These are phyloP conservation scores for Globisporangium ultimum DNA, from an alignment of 352 stramenopile genomes.

Conservation along the genomic window DNA sequence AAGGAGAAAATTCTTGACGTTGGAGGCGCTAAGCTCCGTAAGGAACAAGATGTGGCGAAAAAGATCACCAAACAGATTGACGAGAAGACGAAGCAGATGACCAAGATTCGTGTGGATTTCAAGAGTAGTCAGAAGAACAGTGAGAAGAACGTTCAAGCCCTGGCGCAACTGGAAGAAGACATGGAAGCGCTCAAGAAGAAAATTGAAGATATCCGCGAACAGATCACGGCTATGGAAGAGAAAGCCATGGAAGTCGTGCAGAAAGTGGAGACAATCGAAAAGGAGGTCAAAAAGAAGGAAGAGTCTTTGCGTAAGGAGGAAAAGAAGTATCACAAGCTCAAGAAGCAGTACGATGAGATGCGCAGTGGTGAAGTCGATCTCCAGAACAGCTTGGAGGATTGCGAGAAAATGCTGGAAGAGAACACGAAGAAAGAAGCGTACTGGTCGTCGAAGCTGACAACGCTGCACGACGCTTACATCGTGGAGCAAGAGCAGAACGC, in stretches of 20 bases:
- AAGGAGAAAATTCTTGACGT: constrained; percentile 96
- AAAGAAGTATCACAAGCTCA: constrained; percentile 82
- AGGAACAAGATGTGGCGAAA: constrained; percentile 87
- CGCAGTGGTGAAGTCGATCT: constrained; percentile 93
- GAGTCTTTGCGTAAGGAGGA: constrained; percentile 73
- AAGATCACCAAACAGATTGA: constrained; percentile 85
- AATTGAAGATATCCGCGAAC: constrained; percentile 81
- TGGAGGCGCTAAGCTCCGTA: constrained; percentile 92
- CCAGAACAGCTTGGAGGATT: constrained; percentile 89
- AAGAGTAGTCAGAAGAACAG: constrained; percentile 81
- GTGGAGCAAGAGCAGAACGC: constrained; percentile 76
- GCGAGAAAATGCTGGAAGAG: constrained; percentile 92
- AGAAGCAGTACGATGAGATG: constrained; percentile 89
- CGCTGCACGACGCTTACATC: constrained; percentile 55
- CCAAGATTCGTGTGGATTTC: constrained; percentile 80
- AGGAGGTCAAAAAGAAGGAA: constrained; percentile 85
- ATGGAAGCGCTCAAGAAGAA: constrained; percentile 64
- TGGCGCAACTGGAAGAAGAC: constrained; percentile 73
- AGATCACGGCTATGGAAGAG: constrained; percentile 92
- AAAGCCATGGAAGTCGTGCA: constrained; percentile 89
- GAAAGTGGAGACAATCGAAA: constrained; percentile 90
- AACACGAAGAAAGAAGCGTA: constrained; percentile 88
- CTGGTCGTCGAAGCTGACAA: constrained; percentile 75
- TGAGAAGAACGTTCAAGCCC: constrained; percentile 61
- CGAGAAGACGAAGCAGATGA: constrained; percentile 88